phyloP scores from a whole-genome alignment of 2,329 filamentous ascomycete genomes.

The Helicocarpus griseus region DNA sequence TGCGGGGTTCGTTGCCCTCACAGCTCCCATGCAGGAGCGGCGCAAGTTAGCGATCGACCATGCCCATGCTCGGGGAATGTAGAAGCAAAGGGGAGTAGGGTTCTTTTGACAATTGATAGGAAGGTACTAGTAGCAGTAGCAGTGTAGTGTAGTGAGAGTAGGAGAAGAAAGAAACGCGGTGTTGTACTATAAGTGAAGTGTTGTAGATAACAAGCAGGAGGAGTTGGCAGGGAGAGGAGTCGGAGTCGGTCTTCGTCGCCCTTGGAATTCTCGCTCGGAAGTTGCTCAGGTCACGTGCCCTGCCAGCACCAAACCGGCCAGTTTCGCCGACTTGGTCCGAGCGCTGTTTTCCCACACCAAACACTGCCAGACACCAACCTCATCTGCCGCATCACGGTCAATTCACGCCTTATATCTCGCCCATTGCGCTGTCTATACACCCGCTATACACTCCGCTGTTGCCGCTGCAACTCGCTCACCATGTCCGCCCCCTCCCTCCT shows the following conservation, averaged over 20 bases:
- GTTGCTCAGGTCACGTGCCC: background rate
- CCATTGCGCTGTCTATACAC: background rate
- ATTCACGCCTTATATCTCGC: background rate
- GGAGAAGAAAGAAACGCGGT: background rate
- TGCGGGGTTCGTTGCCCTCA: conserved; percentile 18
- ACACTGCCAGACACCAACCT: background rate
- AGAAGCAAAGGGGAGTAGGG: too few species aligned
- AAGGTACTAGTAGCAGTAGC: conserved; percentile 3
- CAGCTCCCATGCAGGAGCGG: conserved; percentile 21
- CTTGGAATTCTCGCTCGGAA: background rate
- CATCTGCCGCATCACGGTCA: background rate
- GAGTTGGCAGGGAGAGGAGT: background rate
- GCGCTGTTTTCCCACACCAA: conserved; percentile 12
- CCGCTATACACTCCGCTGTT: background rate
- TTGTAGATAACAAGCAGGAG: background rate
- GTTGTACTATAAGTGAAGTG: background rate
- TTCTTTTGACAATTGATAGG: conserved; percentile 2
- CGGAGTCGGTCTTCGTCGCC: background rate
- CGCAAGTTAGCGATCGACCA: conserved; percentile 17
- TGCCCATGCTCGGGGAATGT: conserved; percentile 19
- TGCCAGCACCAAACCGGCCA: background rate
- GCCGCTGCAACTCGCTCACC: background rate
- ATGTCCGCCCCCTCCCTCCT: conserved; percentile 56
- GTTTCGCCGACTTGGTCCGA: conserved; percentile 12
- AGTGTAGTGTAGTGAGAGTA: background rate